Conservation (phyloP, 768 basidiomycete species). For the Russula earlei region DNA sequence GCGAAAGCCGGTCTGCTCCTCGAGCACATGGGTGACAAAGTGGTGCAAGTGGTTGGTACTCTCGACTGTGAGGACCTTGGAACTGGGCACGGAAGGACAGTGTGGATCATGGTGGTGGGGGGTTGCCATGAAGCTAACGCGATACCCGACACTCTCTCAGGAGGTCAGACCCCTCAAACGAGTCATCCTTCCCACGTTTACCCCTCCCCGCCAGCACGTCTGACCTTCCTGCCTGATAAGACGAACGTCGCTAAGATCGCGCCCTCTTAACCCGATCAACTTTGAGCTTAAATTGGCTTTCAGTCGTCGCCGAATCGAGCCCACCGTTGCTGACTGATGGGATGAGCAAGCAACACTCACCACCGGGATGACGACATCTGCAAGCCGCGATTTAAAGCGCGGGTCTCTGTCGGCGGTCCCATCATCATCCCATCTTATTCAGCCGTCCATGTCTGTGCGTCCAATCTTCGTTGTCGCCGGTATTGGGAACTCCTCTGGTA, state of each 20-base stretch:
- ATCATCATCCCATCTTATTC: not conserved
- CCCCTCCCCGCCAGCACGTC: not conserved
- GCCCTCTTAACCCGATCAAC: too few relatives aligned
- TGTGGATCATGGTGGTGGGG: not conserved
- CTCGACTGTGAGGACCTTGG: constrained; percentile 10
- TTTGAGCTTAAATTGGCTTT: too few relatives aligned
- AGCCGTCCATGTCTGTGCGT: constrained; percentile 23
- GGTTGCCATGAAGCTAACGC: constrained; percentile 6
- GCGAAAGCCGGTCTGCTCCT: constrained; percentile 11
- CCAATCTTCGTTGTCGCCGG: constrained; percentile 36
- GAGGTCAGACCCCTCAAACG: too few relatives aligned
- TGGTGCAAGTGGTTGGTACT: constrained; percentile 6
- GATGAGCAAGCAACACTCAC: not conserved
- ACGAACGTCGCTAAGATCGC: too few relatives aligned
- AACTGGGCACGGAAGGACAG: not conserved
- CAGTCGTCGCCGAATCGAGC: too few relatives aligned
- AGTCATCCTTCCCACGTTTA: constrained; percentile 5
- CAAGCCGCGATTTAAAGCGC: not conserved
- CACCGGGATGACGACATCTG: too few relatives aligned
- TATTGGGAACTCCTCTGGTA: constrained; percentile 34
- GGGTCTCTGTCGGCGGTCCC: too few relatives aligned
- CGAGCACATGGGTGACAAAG: constrained; percentile 3
- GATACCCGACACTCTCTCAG: not conserved
- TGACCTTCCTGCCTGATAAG: too few relatives aligned
- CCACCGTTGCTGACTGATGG: not conserved